These are phyloP conservation scores for Serendipita indica DNA, from an alignment of 768 basidiomycete species.

Conservation along the genomic window DNA sequence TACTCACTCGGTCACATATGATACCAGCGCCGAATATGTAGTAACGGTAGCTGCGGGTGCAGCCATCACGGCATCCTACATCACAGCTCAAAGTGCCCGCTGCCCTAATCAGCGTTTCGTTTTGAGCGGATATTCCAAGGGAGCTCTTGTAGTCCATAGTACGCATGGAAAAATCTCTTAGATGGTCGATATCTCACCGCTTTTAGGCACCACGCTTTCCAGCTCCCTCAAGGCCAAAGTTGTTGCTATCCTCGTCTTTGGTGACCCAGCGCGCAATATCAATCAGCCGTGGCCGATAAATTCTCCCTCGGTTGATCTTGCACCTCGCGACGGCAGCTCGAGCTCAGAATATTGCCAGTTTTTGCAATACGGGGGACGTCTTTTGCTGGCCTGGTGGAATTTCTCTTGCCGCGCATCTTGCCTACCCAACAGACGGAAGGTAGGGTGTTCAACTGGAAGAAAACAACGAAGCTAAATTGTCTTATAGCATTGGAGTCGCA, in stretches of 20 bases:
- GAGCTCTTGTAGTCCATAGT: background rate
- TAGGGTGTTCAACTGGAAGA: background rate
- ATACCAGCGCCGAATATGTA: slow-evolving; percentile 3
- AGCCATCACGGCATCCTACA: background rate
- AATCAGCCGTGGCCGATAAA: background rate
- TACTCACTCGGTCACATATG: background rate
- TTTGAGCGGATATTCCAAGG: background rate
- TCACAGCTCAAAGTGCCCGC: background rate
- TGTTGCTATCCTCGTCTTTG: background rate
- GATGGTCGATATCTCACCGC: background rate
- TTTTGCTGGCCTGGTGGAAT: background rate
- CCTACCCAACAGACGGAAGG: slow-evolving; percentile 1
- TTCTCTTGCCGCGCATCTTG: background rate
- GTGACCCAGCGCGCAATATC: background rate
- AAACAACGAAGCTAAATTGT: background rate
- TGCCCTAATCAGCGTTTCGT: background rate
- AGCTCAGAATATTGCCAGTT: background rate
- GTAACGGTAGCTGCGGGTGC: slow-evolving; percentile 2
- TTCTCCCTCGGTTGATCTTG: background rate
- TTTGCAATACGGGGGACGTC: background rate
- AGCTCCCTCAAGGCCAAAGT: background rate
- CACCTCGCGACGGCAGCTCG: background rate
- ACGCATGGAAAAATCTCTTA: background rate
- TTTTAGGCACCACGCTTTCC: background rate
- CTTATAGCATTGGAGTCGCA: background rate